phyloP scores from a whole-genome alignment of 805 yeast species.

The Danielozyma ontarioensis region DNA sequence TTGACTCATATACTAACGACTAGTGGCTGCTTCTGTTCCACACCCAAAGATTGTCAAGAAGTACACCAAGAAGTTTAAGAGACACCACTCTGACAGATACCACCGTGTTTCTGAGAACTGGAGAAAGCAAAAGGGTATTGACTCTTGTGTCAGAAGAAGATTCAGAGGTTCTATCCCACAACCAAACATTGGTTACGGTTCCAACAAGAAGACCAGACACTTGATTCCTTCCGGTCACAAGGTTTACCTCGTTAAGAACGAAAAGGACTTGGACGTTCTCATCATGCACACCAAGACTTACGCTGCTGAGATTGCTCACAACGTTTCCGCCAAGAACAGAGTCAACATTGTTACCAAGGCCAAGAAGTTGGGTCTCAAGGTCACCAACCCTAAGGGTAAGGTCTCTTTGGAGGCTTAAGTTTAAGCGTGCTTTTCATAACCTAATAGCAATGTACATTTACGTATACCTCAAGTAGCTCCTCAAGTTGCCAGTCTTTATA shows the following conservation, averaged over 20 bases:
- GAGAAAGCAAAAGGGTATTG: slow-evolving; percentile 99
- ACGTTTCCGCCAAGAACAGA: slow-evolving; percentile 97
- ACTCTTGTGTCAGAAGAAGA: slow-evolving; percentile 99
- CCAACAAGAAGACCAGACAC: slow-evolving; percentile 98
- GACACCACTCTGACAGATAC: slow-evolving; percentile 99
- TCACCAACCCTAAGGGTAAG: slow-evolving; percentile 99
- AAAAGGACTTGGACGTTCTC: slow-evolving; percentile 89
- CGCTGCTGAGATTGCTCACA: slow-evolving; percentile 99
- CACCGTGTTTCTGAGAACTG: slow-evolving; percentile 97
- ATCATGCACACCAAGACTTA: slow-evolving; percentile 96
- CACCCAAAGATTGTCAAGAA: slow-evolving; percentile 99
- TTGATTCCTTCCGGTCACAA: slow-evolving; percentile 97
- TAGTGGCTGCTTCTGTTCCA: slow-evolving; percentile 93
- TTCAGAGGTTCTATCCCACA: slow-evolving; percentile 99
- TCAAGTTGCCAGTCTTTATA: no score
- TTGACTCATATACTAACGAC: slow-evolving; percentile 25
- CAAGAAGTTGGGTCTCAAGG: slow-evolving; percentile 96
- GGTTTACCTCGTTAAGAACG: slow-evolving; percentile 89
- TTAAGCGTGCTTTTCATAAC: slow-evolving; percentile 8
- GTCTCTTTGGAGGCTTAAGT: slow-evolving; percentile 93
- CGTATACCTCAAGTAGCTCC: neutral
- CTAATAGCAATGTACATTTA: neutral
- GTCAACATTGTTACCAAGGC: slow-evolving; percentile 94
- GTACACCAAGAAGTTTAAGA: slow-evolving; percentile 98
- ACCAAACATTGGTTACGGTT: slow-evolving; percentile 99